Base-by-base conservation (phyloP, 2,329 filamentous ascomycete species). In the Ceratocystiopsis minuta region DNA sequence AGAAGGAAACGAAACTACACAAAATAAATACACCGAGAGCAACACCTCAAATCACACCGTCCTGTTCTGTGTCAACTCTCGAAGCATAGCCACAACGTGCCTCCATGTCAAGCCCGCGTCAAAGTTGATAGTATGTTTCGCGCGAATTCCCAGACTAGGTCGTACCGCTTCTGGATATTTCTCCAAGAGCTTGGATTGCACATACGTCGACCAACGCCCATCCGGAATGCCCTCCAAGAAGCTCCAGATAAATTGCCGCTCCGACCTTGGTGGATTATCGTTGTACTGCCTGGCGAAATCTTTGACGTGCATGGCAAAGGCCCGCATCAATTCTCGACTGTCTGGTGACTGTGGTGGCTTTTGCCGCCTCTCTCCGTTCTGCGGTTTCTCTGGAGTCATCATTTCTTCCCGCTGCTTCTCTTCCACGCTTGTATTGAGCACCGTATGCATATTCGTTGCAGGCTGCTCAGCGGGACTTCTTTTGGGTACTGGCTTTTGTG, bases 221-320 rank as follows among this genome's bases (percentile, higher is more conserved):
- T 51, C 49, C 2, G 37, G 33, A 9, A 51, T 51, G 4, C 39
- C 45, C 12, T 49, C 48, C 1, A 51, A 17, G 20, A 49, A 51
- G 4, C 34, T 43, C 46, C 46, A 48, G 12, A 51, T 46, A 16
- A 48, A 51, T 14, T 44, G 40, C 5, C 45, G 40, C 37, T 51
- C 49, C 7, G 49, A 51, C 13, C 45, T 41, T 11, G 46, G 49
- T n/a, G 39, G 40, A 2, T 28, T 34, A 2, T 6, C 4, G 15
- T 34, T 47, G 37, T 44, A 46, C 28, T 40, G 24, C 2, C 32
- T 34, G 0, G 42, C 41, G 35, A 16, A 45, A 0, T 12, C 12
- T 13, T 44, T 43, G 14, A 42, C 38, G 28, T 50, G 46, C 20
- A 16, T 7, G 10, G 40, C 45, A 20, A 50, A 48, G 0, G 36